A percentile compares a stretch with the other conserved stretches of the same genome.
Evolutionary conservation across 768 basidiomycete species (phyloP).

Genomic region (Erythrobasidium yunnanense): DNA sequence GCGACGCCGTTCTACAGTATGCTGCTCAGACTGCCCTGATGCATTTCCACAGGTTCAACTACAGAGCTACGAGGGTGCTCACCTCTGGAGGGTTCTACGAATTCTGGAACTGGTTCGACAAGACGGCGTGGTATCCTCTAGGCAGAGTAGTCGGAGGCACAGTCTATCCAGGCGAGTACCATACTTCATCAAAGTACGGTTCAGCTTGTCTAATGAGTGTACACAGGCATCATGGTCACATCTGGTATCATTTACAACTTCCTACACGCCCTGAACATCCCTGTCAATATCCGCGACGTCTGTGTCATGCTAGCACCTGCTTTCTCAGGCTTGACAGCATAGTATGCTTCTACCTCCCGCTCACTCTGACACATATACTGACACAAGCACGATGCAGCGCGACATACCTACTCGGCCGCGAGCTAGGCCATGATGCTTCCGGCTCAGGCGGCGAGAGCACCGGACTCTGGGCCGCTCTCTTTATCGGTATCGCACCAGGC

Average conservation of each 20-base stretch:
- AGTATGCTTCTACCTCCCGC: slow-evolving; percentile 54
- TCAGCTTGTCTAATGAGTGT: background rate
- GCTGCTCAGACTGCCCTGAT: slow-evolving; percentile 27
- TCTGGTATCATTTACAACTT: slow-evolving; percentile 92
- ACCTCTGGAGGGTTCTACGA: slow-evolving; percentile 93
- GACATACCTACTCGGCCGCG: slow-evolving; percentile 61
- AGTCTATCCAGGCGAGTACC: slow-evolving; percentile 65
- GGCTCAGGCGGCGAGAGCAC: slow-evolving; percentile 68
- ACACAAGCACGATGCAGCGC: slow-evolving; percentile 4
- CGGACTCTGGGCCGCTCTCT: slow-evolving; percentile 90
- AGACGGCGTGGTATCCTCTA: slow-evolving; percentile 93
- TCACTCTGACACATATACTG: slow-evolving; percentile 57
- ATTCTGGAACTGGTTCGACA: slow-evolving; percentile 99
- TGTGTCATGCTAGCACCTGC: slow-evolving; percentile 95
- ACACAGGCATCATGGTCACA: slow-evolving; percentile 79
- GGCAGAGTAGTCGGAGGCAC: slow-evolving; percentile 97
- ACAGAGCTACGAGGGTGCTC: slow-evolving; percentile 82
- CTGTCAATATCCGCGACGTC: slow-evolving; percentile 92
- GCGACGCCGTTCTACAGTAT: background rate
- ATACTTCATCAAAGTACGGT: background rate
- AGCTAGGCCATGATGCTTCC: slow-evolving; percentile 49
- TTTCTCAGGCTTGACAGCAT: slow-evolving; percentile 91
- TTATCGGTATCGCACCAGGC: slow-evolving; percentile 92
- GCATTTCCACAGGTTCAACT: slow-evolving; percentile 77
- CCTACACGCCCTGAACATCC: slow-evolving; percentile 75